A percentile compares a stretch with the other conserved stretches of the same genome.
Evolutionary conservation across 2,329 filamentous ascomycete genomes (phyloP).

Genomic region (Daldinia sp.): DNA sequence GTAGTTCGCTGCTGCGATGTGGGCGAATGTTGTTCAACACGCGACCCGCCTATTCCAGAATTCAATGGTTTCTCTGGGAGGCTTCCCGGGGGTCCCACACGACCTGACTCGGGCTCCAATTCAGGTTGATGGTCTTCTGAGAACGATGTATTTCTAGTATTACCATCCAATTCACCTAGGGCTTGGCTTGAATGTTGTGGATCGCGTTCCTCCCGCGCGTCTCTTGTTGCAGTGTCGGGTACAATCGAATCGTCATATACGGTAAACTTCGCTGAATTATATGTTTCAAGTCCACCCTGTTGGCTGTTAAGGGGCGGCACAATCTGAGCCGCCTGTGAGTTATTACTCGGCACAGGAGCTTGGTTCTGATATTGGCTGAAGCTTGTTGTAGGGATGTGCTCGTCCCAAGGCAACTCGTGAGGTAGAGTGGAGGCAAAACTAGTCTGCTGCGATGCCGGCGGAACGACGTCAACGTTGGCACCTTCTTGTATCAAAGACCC

Average conservation of each 20-base stretch:
- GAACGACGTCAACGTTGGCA: slow-evolving; percentile 6
- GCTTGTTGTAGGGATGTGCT: slow-evolving; percentile 13
- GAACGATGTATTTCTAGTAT: slow-evolving; percentile 40
- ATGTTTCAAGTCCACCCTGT: slow-evolving; percentile 31
- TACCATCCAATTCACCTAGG: slow-evolving; percentile 41
- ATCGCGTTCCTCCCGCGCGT: slow-evolving; percentile 7
- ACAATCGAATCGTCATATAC: slow-evolving; percentile 38
- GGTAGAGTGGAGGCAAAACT: slow-evolving; percentile 10
- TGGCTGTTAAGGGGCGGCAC: slow-evolving; percentile 38
- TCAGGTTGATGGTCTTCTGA: slow-evolving; percentile 16
- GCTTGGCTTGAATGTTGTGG: slow-evolving; percentile 41
- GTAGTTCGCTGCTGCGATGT: slow-evolving; percentile 7
- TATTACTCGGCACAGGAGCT: slow-evolving; percentile 14
- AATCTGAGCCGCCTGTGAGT: slow-evolving; percentile 45
- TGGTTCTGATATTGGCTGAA: slow-evolving; percentile 24
- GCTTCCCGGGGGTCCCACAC: slow-evolving; percentile 11
- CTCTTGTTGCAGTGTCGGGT: slow-evolving; percentile 21
- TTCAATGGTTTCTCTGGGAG: neutral
- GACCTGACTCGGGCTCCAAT: slow-evolving; percentile 5
- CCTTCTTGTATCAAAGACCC: slow-evolving; percentile 22
- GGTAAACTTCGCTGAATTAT: slow-evolving; percentile 35
- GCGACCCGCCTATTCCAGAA: neutral
- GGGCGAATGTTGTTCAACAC: neutral
- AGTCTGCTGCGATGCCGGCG: slow-evolving; percentile 12
- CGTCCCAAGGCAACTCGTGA: slow-evolving; percentile 4